phyloP scores from a whole-genome alignment of 2,329 filamentous ascomycete genomes.

The Sarocladiaceae sp. region DNA sequence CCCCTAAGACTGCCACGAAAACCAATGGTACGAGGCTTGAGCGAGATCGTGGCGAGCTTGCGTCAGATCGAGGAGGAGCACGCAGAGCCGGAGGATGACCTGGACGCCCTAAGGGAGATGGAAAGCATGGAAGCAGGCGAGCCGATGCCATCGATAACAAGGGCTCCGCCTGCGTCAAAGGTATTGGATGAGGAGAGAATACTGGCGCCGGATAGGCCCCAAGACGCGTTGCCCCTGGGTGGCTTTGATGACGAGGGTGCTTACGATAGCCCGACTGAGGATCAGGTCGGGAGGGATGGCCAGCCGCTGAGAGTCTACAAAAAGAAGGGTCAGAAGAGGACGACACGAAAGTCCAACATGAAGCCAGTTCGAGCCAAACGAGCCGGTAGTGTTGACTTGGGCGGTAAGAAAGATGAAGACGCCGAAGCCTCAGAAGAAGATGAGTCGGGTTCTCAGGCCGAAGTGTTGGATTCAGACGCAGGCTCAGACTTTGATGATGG shows the following conservation, averaged over 20 bases:
- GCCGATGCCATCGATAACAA: constrained; percentile 16
- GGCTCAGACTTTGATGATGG: constrained; percentile 10
- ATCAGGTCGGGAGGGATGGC: constrained; percentile 47
- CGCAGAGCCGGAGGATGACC: constrained; percentile 58
- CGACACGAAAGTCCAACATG: constrained; percentile 64
- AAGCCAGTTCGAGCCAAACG: constrained; percentile 43
- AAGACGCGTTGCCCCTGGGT: constrained; percentile 41
- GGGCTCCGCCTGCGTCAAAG: constrained; percentile 17
- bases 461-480: constrained; percentile 14
- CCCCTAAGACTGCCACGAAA: constrained; percentile 51
- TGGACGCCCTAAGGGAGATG: constrained; percentile 66
- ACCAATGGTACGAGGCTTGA: constrained; percentile 62
- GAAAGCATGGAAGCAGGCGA: constrained; percentile 41
- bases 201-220: constrained; percentile 38
- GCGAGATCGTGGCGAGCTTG: constrained; percentile 65
- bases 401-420: constrained; percentile 17
- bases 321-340: constrained; percentile 79
- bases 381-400: constrained; percentile 21
- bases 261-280: constrained; percentile 50
- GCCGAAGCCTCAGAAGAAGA: constrained; percentile 28
- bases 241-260: constrained; percentile 58
- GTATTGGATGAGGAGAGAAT: constrained; percentile 25
- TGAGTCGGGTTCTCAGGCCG: constrained; percentile 25
- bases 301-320: constrained; percentile 61
- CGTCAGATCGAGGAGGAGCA: constrained; percentile 63